A percentile compares a stretch with the other conserved stretches of the same genome.
Evolutionary conservation across 495 filamentous ascomycete species (phyloP).

Genomic region (Terfezia boudieri): DNA sequence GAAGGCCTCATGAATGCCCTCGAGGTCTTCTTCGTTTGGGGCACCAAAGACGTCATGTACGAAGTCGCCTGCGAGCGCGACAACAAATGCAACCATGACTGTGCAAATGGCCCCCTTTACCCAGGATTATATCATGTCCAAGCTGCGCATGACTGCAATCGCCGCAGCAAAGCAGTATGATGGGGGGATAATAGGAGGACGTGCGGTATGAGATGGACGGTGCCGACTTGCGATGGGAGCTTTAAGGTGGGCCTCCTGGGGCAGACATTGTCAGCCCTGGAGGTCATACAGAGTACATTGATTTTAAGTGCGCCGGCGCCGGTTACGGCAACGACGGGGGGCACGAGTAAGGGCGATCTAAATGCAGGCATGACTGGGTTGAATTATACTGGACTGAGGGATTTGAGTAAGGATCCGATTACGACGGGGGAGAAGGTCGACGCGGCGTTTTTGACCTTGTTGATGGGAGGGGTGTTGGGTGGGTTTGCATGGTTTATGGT

Average conservation of each 20-base stretch:
- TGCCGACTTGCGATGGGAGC: conserved; percentile 28
- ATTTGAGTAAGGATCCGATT: conserved; percentile 20
- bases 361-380: conserved; percentile 27
- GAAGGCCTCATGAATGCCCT: conserved; percentile 35
- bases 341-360: conserved; percentile 41
- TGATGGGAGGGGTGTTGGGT: conserved; percentile 7
- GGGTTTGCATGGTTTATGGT: neutral
- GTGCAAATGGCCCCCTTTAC: conserved; percentile 52
- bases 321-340: conserved; percentile 34
- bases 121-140: conserved; percentile 35
- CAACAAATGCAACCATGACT: conserved; percentile 46
- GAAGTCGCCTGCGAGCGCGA: conserved; percentile 41
- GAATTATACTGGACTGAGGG: conserved; percentile 7
- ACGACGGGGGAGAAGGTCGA: conserved; percentile 37
- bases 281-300: conserved; percentile 33
- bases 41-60: conserved; percentile 34
- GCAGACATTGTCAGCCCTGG: conserved; percentile 35
- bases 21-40: conserved; percentile 33
- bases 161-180: conserved; percentile 52
- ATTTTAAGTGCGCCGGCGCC: conserved; percentile 25
- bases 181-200: conserved; percentile 30
- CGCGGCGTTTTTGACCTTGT: conserved; percentile 40
- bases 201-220: conserved; percentile 48
- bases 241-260: conserved; percentile 10
- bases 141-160: conserved; percentile 39